Evolutionary conservation across 768 basidiomycete genomes (phyloP).

Genomic region (Hericium erinaceus): DNA sequence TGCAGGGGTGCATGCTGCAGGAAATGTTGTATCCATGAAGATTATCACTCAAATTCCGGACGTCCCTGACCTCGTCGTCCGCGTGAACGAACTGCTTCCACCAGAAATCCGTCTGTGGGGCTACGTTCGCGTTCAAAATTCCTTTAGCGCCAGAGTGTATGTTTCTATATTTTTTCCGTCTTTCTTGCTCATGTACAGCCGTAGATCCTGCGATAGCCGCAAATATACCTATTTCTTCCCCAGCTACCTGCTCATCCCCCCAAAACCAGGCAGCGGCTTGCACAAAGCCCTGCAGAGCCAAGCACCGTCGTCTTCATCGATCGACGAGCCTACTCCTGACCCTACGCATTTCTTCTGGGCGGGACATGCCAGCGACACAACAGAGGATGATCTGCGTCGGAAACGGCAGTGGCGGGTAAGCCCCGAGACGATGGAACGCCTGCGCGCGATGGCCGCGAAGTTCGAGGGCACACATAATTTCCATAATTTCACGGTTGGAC

Average conservation of each 20-base stretch:
- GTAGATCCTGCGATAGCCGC: conserved; percentile 84
- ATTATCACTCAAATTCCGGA: conserved; percentile 74
- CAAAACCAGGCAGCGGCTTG: conserved; percentile 66
- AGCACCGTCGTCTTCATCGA: conserved; percentile 18
- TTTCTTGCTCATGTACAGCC: not conserved
- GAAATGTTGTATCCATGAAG: conserved; percentile 88
- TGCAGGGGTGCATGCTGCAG: conserved; percentile 94
- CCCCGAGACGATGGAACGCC: conserved; percentile 39
- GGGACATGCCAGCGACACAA: conserved; percentile 25
- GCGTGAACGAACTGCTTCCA: conserved; percentile 83
- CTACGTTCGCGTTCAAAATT: conserved; percentile 69
- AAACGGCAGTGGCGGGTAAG: conserved; percentile 67
- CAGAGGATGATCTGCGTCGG: conserved; percentile 50
- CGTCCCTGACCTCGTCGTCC: conserved; percentile 55
- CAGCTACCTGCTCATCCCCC: conserved; percentile 85
- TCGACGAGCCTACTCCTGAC: conserved; percentile 11
- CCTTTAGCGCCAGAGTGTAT: conserved; percentile 72
- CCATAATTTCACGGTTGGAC: conserved; percentile 92
- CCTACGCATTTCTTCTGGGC: conserved; percentile 57
- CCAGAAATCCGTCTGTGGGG: conserved; percentile 91
- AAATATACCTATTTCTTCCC: conserved; percentile 98
- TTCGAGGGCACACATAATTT: conserved; percentile 94
- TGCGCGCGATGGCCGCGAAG: conserved; percentile 48
- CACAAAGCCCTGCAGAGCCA: conserved; percentile 33
- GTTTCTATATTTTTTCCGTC: conserved; percentile 10